Base-by-base conservation (phyloP, 306 rosid genomes). In the Begonia loranthoides region DNA sequence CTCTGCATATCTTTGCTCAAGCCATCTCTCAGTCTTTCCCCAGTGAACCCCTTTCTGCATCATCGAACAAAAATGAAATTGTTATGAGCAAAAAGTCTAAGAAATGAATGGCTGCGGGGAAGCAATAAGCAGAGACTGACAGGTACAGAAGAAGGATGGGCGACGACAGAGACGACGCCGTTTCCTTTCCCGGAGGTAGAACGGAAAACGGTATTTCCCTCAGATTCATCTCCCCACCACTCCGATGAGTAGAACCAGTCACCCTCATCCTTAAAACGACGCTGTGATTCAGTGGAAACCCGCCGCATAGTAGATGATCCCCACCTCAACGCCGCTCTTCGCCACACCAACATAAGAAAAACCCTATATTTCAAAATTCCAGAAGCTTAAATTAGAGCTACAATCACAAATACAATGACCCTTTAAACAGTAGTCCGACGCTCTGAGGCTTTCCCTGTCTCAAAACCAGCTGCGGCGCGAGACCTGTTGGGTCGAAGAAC, bases 171-270 rank as follows among this genome's bases (percentile, higher is more conserved):
- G 39, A 90, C 81, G 51, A 78, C 62, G 63, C 94, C 97, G 54
- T 90, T 90, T 49, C 95, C 95, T 55, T 74, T 76, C 44, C 76
- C 83, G 51, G 97, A 90, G 39, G 72, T 51, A 22, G 94, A 73
- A 40, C 85, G 80, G 65, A 80, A 72, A 69, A 90, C 80, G 34
- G 78, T 51, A 22, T 68, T 67, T 5, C 81, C 85, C 4, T 72
- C 70, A 14, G 60, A 70, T 9, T 74, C 72, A 4, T 62, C 64
- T 28, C 89, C 94, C 94, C 97, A 85, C 97, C 97, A 90, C 62
- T 90, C 97, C 1, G 94, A 72, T 6, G 95, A 70, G 72, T 79
- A 90, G 9, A 66, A 76, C 97, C 97, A 90, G 71, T 85, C 86
- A 1, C 95, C 97, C 46, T 85, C 95, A 67, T 85, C 97, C 58